These are phyloP conservation scores for Takashimella koratensis DNA, from an alignment of 1,284 basidiomycete species.

Conservation along the genomic window DNA sequence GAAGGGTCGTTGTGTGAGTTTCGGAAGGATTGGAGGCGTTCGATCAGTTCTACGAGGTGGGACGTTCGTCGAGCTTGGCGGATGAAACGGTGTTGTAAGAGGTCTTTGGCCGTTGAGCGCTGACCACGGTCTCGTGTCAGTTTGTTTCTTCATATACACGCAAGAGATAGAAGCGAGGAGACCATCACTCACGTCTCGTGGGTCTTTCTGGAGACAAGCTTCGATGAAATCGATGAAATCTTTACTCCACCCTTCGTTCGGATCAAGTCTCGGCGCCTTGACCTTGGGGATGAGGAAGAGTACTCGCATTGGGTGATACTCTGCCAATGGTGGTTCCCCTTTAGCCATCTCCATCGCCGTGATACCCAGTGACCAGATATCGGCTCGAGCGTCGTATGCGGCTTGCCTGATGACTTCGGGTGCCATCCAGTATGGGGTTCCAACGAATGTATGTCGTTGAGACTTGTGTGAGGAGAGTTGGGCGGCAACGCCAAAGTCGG, in stretches of 20 bases:
- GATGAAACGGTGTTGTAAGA: constrained; percentile 90
- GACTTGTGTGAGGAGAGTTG: constrained; percentile 80
- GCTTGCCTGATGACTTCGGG: constrained; percentile 97
- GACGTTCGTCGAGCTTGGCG: constrained; percentile 73
- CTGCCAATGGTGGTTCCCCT: constrained; percentile 85
- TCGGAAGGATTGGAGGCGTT: constrained; percentile 58
- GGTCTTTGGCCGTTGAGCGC: constrained; percentile 85
- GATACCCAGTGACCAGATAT: constrained; percentile 95
- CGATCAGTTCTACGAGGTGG: constrained; percentile 78
- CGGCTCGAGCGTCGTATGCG: constrained; percentile 93
- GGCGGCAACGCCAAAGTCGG: constrained; percentile 96
- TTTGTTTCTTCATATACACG: too few relatives aligned
- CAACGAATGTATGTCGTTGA: constrained; percentile 90
- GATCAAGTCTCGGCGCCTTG: constrained; percentile 85
- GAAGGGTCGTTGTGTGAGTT: constrained; percentile 5
- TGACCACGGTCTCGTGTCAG: constrained; percentile 47
- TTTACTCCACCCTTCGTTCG: constrained; percentile 62
- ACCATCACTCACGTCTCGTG: constrained; percentile 58
- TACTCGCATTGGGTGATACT: constrained; percentile 83
- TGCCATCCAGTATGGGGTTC: constrained; percentile 99
- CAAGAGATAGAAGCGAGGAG: constrained; percentile 2
- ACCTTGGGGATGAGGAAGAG: constrained; percentile 86
- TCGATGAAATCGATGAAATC: constrained; percentile 92
- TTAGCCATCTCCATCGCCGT: constrained; percentile 93
- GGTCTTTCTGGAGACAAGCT: constrained; percentile 89